These are phyloP conservation scores for Amniculicola lignicola DNA, from an alignment of 495 filamentous ascomycete species.

Conservation along the genomic window DNA sequence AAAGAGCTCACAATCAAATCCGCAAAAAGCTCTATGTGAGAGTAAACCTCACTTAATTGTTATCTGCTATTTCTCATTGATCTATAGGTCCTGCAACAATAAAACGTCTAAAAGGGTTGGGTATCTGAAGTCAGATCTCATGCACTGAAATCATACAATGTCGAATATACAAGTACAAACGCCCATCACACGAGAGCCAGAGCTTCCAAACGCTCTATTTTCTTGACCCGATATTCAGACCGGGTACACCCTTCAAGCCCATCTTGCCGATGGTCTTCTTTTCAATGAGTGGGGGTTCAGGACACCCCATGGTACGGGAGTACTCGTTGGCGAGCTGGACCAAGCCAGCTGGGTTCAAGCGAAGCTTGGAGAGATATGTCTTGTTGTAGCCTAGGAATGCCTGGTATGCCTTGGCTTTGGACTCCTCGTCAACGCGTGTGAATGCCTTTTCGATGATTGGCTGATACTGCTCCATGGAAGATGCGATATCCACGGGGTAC, in stretches of 20 bases:
- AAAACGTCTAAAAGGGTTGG: not conserved
- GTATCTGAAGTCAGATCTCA: not conserved
- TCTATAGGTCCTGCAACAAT: not conserved
- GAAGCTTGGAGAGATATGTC: conserved; percentile 45
- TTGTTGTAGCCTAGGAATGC: conserved; percentile 58
- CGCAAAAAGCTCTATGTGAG: no score
- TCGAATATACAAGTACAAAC: not conserved
- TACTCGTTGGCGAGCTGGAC: conserved; percentile 49
- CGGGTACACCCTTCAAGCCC: conserved; percentile 49
- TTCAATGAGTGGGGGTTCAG: conserved; percentile 47
- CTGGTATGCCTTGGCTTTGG: conserved; percentile 55
- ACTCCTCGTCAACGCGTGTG: conserved; percentile 46
- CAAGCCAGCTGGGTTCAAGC: conserved; percentile 41
- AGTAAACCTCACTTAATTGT: no score
- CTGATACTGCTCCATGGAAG: conserved; percentile 40
- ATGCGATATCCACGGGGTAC: conserved; percentile 46
- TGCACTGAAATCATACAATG: not conserved
- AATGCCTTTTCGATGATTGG: conserved; percentile 36
- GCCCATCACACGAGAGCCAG: not conserved
- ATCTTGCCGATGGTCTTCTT: conserved; percentile 52
- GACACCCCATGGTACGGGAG: conserved; percentile 46
- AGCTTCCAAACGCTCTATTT: not conserved
- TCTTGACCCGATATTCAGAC: conserved; percentile 15
- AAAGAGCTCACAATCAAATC: no score
- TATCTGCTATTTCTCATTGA: no score